phyloP scores from a whole-genome alignment of 2,329 filamentous ascomycete genomes.

The Venturia carpophila region DNA sequence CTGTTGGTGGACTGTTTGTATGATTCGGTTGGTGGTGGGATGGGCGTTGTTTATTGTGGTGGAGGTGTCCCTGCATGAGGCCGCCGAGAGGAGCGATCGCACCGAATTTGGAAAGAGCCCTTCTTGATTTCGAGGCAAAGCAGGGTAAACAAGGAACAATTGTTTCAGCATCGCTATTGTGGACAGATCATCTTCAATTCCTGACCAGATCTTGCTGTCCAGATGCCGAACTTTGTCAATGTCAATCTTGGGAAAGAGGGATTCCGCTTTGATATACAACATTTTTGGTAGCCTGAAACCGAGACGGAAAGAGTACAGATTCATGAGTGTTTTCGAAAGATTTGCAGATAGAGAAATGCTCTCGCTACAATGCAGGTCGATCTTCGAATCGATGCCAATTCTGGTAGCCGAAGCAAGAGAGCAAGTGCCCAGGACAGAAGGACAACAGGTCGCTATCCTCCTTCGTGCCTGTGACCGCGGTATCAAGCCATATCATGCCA shows the following conservation, averaged over 20 bases:
- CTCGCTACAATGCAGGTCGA: background rate
- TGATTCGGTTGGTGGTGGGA: background rate
- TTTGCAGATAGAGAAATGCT: background rate
- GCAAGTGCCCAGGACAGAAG: background rate
- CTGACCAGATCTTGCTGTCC: too few relatives aligned
- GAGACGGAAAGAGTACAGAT: too few relatives aligned
- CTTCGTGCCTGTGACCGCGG: background rate
- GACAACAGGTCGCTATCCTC: too few relatives aligned
- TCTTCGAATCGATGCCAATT: background rate
- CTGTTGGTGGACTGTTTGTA: background rate
- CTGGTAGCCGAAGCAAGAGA: background rate
- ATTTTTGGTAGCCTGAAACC: too few relatives aligned
- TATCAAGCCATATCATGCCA: constrained; percentile 1
- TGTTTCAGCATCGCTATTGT: too few relatives aligned
- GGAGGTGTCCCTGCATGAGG: constrained; percentile 5
- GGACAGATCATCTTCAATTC: too few relatives aligned
- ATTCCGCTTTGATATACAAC: too few relatives aligned
- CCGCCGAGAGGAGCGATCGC: background rate
- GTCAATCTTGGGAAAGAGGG: too few relatives aligned
- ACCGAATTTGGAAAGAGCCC: background rate
- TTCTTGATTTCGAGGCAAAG: too few relatives aligned
- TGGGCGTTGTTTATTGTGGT: background rate
- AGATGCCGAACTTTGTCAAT: too few relatives aligned
- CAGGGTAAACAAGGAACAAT: too few relatives aligned
- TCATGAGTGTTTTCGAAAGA: background rate